These are phyloP conservation scores for Mycena maculata DNA, from an alignment of 768 basidiomycete genomes.

Conservation along the genomic window DNA sequence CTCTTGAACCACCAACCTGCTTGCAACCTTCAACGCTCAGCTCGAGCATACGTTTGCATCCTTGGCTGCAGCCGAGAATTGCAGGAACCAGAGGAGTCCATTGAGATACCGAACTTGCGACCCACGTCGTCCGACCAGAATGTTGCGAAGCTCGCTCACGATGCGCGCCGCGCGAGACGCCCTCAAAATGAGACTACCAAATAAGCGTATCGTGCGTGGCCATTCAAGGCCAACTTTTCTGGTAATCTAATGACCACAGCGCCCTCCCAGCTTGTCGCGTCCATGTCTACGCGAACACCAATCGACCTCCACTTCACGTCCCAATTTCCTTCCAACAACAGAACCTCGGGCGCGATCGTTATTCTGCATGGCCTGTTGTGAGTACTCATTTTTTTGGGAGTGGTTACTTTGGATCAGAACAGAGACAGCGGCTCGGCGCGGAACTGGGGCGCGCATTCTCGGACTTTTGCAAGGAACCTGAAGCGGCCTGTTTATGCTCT, in stretches of 20 bases:
- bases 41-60: too few species aligned
- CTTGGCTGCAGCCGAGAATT: too few species aligned
- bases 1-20: too few species aligned
- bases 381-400: constrained; percentile 34
- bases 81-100: too few species aligned
- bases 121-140: too few species aligned
- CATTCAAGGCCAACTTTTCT: neutral
- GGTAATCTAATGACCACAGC: neutral
- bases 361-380: constrained; percentile 77
- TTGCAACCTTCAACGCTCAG: too few species aligned
- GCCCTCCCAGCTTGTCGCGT: neutral
- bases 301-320: constrained; percentile 25
- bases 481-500: constrained; percentile 79
- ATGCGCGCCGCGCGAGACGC: neutral
- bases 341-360: constrained; percentile 57
- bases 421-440: constrained; percentile 81
- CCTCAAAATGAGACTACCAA: neutral
- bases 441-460: constrained; percentile 88
- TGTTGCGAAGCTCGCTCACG: neutral
- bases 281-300: constrained; percentile 10
- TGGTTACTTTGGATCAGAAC: neutral
- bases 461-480: constrained; percentile 75
- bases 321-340: constrained; percentile 36
- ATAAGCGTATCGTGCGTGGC: neutral
- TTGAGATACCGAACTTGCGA: too few species aligned